Percentiles rank a stretch among this genome's conserved stretches.
Conservation (phyloP, 1,284 basidiomycete species). For the Tremellales sp. region DNA sequence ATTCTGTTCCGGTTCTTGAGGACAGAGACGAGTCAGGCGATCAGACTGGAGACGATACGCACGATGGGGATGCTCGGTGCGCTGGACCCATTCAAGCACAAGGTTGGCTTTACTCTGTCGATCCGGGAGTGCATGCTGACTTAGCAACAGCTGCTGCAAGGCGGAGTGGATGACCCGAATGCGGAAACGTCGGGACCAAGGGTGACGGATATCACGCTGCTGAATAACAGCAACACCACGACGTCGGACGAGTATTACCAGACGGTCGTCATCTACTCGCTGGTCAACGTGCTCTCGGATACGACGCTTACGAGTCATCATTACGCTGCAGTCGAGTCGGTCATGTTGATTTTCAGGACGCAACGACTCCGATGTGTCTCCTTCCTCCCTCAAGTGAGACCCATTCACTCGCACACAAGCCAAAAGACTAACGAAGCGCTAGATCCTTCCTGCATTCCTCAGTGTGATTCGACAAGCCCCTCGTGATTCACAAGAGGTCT, state of each 20-base stretch:
- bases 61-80: slow-evolving; percentile 96
- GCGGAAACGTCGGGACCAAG: slow-evolving; percentile 51
- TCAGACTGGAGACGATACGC: slow-evolving; percentile 84
- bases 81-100: slow-evolving; percentile 93
- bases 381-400: slow-evolving; percentile 81
- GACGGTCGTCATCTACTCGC: slow-evolving; percentile 86
- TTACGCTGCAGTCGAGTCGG: slow-evolving; percentile 91
- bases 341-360: slow-evolving; percentile 99
- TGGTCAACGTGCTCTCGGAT: slow-evolving; percentile 86
- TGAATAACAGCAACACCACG: slow-evolving; percentile 56
- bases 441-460: slow-evolving; percentile 97
- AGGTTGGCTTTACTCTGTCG: slow-evolving; percentile 53
- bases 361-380: slow-evolving; percentile 95
- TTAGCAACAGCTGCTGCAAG: slow-evolving; percentile 70
- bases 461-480: slow-evolving; percentile 75
- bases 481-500: slow-evolving; percentile 84
- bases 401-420: background rate
- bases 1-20: slow-evolving; percentile 81
- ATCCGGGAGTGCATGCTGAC: background rate
- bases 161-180: slow-evolving; percentile 64
- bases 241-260: slow-evolving; percentile 95
- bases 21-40: slow-evolving; percentile 69
- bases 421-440: slow-evolving; percentile 7
- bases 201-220: slow-evolving; percentile 56
- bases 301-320: slow-evolving; percentile 80